Base-by-base conservation (phyloP, 805 yeast species). In the Saccharomycopsis sp. region DNA sequence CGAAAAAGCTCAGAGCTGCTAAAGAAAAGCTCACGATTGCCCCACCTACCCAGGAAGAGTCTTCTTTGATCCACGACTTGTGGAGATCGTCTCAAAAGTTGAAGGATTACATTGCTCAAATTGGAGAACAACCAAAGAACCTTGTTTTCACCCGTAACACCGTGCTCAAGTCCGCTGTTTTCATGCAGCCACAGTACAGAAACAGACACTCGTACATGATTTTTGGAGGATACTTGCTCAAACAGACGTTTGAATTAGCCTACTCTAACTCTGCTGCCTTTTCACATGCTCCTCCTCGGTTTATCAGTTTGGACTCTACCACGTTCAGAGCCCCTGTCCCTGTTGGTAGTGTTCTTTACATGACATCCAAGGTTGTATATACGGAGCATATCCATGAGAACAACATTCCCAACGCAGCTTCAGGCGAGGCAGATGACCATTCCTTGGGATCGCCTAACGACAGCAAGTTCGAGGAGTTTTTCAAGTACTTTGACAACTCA, bases 131-230 rank as follows among this genome's bases (percentile, higher is more conserved):
- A 57, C 85, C 86, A n/a, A 70, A 70, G 23, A 80, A 80, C 61
- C 70, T 85, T 34, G 74, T 77, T 51, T 80, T 80, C 64, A 87
- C 90, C 95, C 78, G 80, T 53, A 85, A 89, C 61, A 85, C 97
- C 1, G 73, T 70, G 55, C 78, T 88, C 55, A 75, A 80, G 55
- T 87, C 96, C 9, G 89, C 97, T 4, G 79, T 85, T 66, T 84
- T 91, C 71, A 92, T 91, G 92, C 97, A 91, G 72, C 97, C 97
- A 1, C 97, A 91, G 74, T 91, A 91, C 74, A 82, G 97, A 73
- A 91, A 91, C 75, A 82, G 97, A 69, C 97, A 91, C 69, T 87
- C 95, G 2, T 89, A 87, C 72, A 90, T 91, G 89, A 89, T 91
- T 51, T 91, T 91, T 71, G 98, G 98, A 65, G 98, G 98, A 29